A percentile compares a stretch with the other conserved stretches of the same genome.
Conservation (phyloP, 805 yeast species). For the Saitoella complicata region DNA sequence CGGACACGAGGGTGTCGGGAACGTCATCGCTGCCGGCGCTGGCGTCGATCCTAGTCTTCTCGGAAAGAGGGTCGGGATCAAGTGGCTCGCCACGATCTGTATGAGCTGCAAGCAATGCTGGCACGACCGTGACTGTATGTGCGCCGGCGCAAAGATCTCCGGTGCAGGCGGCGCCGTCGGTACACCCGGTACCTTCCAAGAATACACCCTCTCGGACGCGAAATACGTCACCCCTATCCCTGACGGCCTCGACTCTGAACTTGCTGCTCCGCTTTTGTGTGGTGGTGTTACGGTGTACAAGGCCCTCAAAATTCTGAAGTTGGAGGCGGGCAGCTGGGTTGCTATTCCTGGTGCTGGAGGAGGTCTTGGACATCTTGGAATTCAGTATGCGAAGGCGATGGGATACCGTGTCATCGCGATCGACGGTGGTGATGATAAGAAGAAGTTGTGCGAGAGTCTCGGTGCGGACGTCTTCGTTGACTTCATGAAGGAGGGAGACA, state of each 20-base stretch:
- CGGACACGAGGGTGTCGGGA: slow-evolving; percentile 22
- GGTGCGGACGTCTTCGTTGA: slow-evolving; percentile 54
- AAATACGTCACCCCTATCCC: slow-evolving; percentile 74
- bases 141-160: slow-evolving; percentile 21
- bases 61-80: background rate
- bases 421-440: slow-evolving; percentile 54
- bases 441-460: slow-evolving; percentile 32
- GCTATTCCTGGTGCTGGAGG: slow-evolving; percentile 69
- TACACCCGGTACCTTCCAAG: slow-evolving; percentile 61
- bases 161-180: slow-evolving; percentile 22
- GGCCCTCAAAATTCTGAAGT: slow-evolving; percentile 66
- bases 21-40: slow-evolving; percentile 15
- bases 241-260: slow-evolving; percentile 54
- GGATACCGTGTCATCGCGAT: slow-evolving; percentile 56
- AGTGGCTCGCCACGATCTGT: background rate
- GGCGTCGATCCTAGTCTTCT: slow-evolving; percentile 8
- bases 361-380: slow-evolving; percentile 59
- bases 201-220: slow-evolving; percentile 78
- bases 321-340: slow-evolving; percentile 57
- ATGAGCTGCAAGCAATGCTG: background rate
- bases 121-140: background rate
- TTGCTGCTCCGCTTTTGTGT: slow-evolving; percentile 67
- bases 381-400: slow-evolving; percentile 65
- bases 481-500: slow-evolving; percentile 37
- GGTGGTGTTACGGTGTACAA: slow-evolving; percentile 88